Evolutionary conservation across 441 rosid genomes (phyloP), one percentile per base, ranked within the genome.

Genomic region (Gossypium davidsonii): DNA sequence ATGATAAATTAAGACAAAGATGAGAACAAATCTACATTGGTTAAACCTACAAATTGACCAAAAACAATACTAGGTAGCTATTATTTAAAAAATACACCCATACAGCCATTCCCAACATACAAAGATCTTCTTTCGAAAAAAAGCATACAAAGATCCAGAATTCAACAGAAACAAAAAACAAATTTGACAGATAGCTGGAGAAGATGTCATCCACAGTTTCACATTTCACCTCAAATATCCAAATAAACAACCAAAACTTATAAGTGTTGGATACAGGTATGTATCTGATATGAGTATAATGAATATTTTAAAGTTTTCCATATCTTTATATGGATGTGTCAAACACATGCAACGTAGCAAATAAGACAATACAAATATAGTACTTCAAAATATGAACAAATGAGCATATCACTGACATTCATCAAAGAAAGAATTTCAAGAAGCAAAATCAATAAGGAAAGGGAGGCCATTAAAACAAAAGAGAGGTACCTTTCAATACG

Each of bases 401-500:
- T 77, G 71, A 73, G 68, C 76, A 79, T 66, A 64, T 74, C 73
- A 25, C 52, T 63, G 65, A 31, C 42, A 73, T 17, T 70, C 25
- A 49, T 53, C 21, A 34, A 52, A 48, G 39, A 62, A 73, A 20
- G 18, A 70, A 0, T 31, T 26, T 42, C 72, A 42, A 68, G 49
- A 68, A 3, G 12, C 23, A 52, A 68, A 1, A 10, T 53, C 4
- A 37, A 37, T 1, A 44, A 63, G 56, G 59, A 20, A 1, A 59
- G 20, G 65, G 31, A 55, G 6, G 17, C 6, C 37, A 57, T 25
- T 58, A 23, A 23, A 58, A n/a, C 63, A 58, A 75, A 59, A 65
- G 61, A 58, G 23, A 21, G n/a, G 62, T 77, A 84, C 85, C 88
- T 76, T 83, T 69, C 42, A 78, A 75, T 78, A 74, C 75, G 61